Percentiles rank a stretch among this genome's conserved stretches.
Conservation (phyloP, 495 filamentous ascomycete genomes). For the Astrocystis sublimbata region DNA sequence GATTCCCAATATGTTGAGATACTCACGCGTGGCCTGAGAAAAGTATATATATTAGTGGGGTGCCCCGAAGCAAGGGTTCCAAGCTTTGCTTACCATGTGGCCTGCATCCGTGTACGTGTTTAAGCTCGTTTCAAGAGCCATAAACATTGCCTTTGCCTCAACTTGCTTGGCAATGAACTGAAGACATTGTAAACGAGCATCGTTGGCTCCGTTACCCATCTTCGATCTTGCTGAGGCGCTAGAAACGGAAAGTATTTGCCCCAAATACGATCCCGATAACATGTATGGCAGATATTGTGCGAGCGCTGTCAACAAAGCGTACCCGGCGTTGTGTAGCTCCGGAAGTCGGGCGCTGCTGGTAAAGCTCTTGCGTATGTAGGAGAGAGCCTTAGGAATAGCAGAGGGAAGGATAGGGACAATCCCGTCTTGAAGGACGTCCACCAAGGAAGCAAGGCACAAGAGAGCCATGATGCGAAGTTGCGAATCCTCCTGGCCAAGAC, state of each 20-base stretch:
- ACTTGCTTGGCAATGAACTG: constrained; percentile 70
- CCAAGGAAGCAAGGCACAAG: constrained; percentile 83
- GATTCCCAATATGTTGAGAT: constrained; percentile 63
- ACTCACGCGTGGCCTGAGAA: constrained; percentile 62
- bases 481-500: constrained; percentile 70
- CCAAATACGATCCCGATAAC: constrained; percentile 71
- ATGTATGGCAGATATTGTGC: constrained; percentile 82
- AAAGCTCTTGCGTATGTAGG: constrained; percentile 65
- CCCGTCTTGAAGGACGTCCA: constrained; percentile 80
- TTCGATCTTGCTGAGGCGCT: constrained; percentile 64
- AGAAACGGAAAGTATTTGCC: constrained; percentile 66
- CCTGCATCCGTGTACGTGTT: constrained; percentile 58
- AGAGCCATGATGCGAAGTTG: constrained; percentile 76
- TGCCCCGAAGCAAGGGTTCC: background rate
- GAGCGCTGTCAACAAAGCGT: constrained; percentile 74
- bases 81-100: constrained; percentile 50
- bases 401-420: constrained; percentile 80
- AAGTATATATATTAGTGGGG: constrained; percentile 29
- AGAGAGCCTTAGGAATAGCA: constrained; percentile 68
- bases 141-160: constrained; percentile 65
- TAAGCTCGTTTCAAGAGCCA: constrained; percentile 71
- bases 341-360: constrained; percentile 51
- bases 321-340: constrained; percentile 77
- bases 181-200: constrained; percentile 68
- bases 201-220: constrained; percentile 56